Percentiles rank a stretch among this genome's conserved stretches.
Evolutionary conservation across 1,284 basidiomycete species (phyloP).

Genomic region (Cryptococcus hybrid): DNA sequence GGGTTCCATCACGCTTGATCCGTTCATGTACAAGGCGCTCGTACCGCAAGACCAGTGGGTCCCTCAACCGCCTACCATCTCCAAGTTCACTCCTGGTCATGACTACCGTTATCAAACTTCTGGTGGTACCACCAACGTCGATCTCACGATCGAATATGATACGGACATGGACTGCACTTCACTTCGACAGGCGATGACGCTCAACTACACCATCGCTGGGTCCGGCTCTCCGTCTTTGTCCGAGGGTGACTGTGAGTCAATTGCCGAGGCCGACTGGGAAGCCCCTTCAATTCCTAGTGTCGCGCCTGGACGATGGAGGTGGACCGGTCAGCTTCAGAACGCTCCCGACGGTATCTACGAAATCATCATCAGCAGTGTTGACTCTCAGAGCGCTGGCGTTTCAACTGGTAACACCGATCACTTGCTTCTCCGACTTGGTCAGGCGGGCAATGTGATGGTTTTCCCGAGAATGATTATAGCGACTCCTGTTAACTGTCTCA

Average conservation of each 20-base stretch:
- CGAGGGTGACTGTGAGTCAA: slow-evolving; percentile 19
- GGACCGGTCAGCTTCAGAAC: slow-evolving; percentile 67
- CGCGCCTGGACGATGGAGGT: slow-evolving; percentile 63
- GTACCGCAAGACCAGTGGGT: slow-evolving; percentile 69
- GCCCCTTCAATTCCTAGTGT: slow-evolving; percentile 56
- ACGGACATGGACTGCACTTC: slow-evolving; percentile 67
- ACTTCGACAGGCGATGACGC: slow-evolving; percentile 61
- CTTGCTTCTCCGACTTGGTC: slow-evolving; percentile 74
- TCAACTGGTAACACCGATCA: slow-evolving; percentile 59
- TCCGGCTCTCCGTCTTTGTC: slow-evolving; percentile 59
- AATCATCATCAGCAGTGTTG: slow-evolving; percentile 59
- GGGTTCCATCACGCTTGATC: slow-evolving; percentile 61
- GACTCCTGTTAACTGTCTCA: slow-evolving; percentile 61
- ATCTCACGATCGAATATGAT: slow-evolving; percentile 76
- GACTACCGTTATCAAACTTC: slow-evolving; percentile 66
- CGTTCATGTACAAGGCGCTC: slow-evolving; percentile 75
- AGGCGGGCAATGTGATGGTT: slow-evolving; percentile 70
- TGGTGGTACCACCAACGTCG: slow-evolving; percentile 58
- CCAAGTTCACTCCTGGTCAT: slow-evolving; percentile 77
- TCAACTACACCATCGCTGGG: slow-evolving; percentile 67
- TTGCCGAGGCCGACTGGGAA: slow-evolving; percentile 52
- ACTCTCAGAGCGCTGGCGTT: slow-evolving; percentile 34
- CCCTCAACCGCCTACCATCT: slow-evolving; percentile 66
- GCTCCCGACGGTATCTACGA: slow-evolving; percentile 77
- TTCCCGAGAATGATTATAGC: slow-evolving; percentile 69